These are phyloP conservation scores for Yarrowia sp. DNA, from an alignment of 805 yeast genomes.

Conservation along the genomic window DNA sequence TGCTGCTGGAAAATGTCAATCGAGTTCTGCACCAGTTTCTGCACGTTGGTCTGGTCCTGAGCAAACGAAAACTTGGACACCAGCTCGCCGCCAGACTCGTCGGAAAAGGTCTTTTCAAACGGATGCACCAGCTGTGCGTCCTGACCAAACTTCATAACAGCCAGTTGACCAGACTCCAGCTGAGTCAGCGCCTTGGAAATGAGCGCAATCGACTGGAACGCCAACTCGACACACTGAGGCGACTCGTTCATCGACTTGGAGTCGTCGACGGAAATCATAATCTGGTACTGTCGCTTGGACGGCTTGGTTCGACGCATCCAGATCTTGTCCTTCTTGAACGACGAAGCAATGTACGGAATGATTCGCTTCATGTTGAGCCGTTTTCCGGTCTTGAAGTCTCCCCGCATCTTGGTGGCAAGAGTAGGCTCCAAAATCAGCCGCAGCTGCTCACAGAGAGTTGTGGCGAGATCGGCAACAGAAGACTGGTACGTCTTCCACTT, in stretches of 20 bases:
- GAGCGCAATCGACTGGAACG: constrained; percentile 89
- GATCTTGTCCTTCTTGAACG: constrained; percentile 94
- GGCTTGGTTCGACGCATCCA: constrained; percentile 98
- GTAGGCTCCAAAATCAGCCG: constrained; percentile 94
- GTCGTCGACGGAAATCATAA: constrained; percentile 96
- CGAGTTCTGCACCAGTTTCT: constrained; percentile 66
- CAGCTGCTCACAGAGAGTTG: constrained; percentile 86
- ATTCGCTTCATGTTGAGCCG: constrained; percentile 95
- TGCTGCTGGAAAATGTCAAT: constrained; percentile 68
- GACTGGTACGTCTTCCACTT: constrained; percentile 81
- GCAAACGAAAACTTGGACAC: constrained; percentile 89
- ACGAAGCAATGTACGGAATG: constrained; percentile 96
- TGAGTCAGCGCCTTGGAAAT: constrained; percentile 93
- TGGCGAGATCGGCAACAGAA: constrained; percentile 82
- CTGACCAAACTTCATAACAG: constrained; percentile 88
- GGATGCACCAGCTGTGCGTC: constrained; percentile 80
- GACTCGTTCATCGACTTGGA: constrained; percentile 97
- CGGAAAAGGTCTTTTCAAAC: constrained; percentile 77
- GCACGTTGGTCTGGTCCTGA: constrained; percentile 82
- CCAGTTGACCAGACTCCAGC: constrained; percentile 88
- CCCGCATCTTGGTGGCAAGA: constrained; percentile 86
- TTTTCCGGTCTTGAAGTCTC: constrained; percentile 97
- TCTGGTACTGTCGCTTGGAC: constrained; percentile 93
- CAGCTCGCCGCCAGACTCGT: constrained; percentile 76
- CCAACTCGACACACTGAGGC: constrained; percentile 71